phyloP scores from a whole-genome alignment of 306 rosid species.

The Bauhinia variegata region DNA sequence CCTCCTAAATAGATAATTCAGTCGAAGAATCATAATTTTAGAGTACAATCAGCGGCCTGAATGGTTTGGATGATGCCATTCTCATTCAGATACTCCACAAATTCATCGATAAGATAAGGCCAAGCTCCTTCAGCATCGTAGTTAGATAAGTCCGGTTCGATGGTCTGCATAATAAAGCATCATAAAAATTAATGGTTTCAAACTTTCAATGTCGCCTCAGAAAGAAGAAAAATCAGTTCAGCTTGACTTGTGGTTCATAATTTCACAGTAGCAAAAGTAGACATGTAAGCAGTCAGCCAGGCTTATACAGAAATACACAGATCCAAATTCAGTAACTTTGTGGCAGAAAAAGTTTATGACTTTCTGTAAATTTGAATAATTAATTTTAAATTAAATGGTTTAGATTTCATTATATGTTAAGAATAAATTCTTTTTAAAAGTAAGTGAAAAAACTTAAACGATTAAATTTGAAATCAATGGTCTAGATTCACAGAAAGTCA shows the following conservation, averaged over 20 bases:
- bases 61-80: conserved; percentile 63
- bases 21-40: conserved; percentile 42
- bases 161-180: conserved; percentile 56
- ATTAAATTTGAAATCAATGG: too few species aligned
- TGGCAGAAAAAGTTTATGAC: too few species aligned
- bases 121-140: conserved; percentile 98
- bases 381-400: too few species aligned
- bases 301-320: background rate
- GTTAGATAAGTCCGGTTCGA: conserved; percentile 67
- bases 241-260: background rate
- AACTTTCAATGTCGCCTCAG: background rate
- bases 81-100: conserved; percentile 86
- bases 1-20: conserved; percentile 17
- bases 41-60: conserved; percentile 47
- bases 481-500: too few species aligned
- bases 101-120: conserved; percentile 97
- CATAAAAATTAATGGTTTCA: conserved; percentile 13
- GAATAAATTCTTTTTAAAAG: too few species aligned
- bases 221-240: background rate
- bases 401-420: too few species aligned
- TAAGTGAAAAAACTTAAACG: too few species aligned
- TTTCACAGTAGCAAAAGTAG: background rate
- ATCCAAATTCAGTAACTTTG: too few species aligned
- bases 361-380: too few species aligned
- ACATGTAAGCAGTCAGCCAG: background rate